phyloP scores from a whole-genome alignment of 768 basidiomycete genomes.

The Phanerochaete carnosa region DNA sequence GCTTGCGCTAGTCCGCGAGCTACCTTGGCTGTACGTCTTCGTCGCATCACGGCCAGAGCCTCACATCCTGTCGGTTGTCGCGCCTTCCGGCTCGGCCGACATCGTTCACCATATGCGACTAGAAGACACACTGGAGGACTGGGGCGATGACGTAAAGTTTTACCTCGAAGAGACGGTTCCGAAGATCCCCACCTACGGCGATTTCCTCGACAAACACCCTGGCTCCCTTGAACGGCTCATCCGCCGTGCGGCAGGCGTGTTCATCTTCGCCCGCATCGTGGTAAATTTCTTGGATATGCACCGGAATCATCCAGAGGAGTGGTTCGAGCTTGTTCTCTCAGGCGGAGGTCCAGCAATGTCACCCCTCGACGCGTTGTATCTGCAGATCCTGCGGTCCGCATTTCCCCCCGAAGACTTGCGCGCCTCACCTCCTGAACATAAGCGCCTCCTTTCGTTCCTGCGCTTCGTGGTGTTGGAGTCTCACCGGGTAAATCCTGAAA shows the following conservation, averaged over 20 bases:
- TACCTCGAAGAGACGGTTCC: not conserved
- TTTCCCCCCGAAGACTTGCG: not conserved
- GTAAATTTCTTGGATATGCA: not conserved
- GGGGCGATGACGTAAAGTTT: not conserved
- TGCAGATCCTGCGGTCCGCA: not conserved
- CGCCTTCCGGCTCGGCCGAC: not conserved
- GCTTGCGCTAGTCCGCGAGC: not conserved
- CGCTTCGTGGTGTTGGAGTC: not conserved
- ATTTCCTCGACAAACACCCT: not conserved
- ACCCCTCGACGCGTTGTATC: not conserved
- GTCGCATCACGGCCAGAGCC: not conserved
- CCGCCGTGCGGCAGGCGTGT: not conserved
- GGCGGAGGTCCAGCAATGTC: not conserved
- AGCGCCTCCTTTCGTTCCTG: not conserved
- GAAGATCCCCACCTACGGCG: not conserved
- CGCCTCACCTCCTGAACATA: not conserved
- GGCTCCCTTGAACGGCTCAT: not conserved
- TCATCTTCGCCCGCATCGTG: not conserved
- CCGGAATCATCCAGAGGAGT: not conserved
- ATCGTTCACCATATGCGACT: not conserved
- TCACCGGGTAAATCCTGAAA: too few species aligned
- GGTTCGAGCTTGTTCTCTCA: not conserved
- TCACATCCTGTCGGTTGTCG: not conserved
- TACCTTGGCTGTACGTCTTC: not conserved
- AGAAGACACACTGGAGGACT: not conserved